phyloP scores from a whole-genome alignment of 2,329 filamentous ascomycete species.

The Ceratocystis albifundus region DNA sequence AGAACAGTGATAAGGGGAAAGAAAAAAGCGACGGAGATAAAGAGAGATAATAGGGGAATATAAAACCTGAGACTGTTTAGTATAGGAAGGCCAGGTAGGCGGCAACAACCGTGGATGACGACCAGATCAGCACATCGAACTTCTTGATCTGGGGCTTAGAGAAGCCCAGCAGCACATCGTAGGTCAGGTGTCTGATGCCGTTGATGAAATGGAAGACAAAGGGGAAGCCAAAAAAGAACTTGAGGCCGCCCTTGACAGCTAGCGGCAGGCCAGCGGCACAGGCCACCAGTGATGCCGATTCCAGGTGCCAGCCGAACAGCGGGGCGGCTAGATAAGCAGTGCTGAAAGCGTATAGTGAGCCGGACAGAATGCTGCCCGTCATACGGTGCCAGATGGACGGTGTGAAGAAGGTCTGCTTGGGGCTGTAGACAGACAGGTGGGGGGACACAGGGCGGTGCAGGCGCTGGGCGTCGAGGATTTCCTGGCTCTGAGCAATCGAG shows the following conservation, averaged over 20 bases:
- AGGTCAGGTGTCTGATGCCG: slow-evolving; percentile 44
- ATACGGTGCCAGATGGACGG: slow-evolving; percentile 66
- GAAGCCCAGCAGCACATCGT: slow-evolving; percentile 43
- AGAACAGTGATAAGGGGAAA: not conserved
- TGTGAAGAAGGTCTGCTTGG: slow-evolving; percentile 73
- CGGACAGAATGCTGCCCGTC: slow-evolving; percentile 63
- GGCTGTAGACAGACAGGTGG: slow-evolving; percentile 75
- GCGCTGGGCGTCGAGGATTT: slow-evolving; percentile 72
- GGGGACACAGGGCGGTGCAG: slow-evolving; percentile 70
- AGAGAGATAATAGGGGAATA: not conserved
- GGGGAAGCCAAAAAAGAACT: slow-evolving; percentile 47
- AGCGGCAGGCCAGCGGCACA: slow-evolving; percentile 49
- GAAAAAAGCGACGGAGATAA: not conserved
- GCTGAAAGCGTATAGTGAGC: slow-evolving; percentile 67
- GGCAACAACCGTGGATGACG: slow-evolving; percentile 34
- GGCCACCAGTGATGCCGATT: slow-evolving; percentile 48
- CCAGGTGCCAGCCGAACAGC: slow-evolving; percentile 52
- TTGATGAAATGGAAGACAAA: slow-evolving; percentile 47
- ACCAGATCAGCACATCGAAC: slow-evolving; percentile 40
- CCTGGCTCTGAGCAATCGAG: slow-evolving; percentile 41
- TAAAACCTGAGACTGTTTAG: slow-evolving; percentile 28
- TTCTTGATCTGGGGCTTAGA: slow-evolving; percentile 37
- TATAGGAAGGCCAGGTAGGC: slow-evolving; percentile 39
- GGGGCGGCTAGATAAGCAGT: slow-evolving; percentile 71
- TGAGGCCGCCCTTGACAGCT: slow-evolving; percentile 45